Base-by-base conservation (phyloP, 192 early-diverging fungal genomes). In the Coemansia sp. region DNA sequence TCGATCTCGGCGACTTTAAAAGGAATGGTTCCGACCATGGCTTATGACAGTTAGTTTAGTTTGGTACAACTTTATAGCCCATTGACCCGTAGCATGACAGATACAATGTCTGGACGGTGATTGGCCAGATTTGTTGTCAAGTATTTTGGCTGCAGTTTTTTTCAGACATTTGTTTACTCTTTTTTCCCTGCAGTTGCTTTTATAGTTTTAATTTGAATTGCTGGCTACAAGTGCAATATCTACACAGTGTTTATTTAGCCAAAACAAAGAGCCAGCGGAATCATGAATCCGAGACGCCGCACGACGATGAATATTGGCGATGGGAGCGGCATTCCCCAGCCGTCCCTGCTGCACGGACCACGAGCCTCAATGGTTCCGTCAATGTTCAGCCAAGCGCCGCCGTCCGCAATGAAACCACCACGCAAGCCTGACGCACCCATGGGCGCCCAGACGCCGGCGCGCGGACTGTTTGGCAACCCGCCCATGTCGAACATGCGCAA, bases 251-350 rank as follows among this genome's bases (percentile, higher is more conserved):
- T 31, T 31, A 31, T 31, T 31, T 31, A 6, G 31, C 11, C 8
- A 42, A 42, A 42, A 42, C 2, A 12, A 42, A 42, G 40, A 11
- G 40, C 3, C 40, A 37, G 25, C 17, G 10, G 11, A 23, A 49
- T 10, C 12, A 64, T 64, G 63, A 76, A 76, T 67, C 58, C 71
- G 20, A 70, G 79, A 37, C 58, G 79, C 21, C 70, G 79, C 12
- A 81, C 74, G 18, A 81, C 79, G 36, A 76, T 81, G 79, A 76
- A 76, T 28, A 61, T 76, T 60, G 79, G 79, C 61, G 79, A 70
- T 26, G 67, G 74, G 34, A 76, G 67, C 56, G 67, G 67, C 5
- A 73, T 81, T 46, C 74, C 79, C 24, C 74, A 73, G 74, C 79
- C 79, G 61, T 73, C 79, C 10, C 48, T 69, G 63, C 49, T 81